Conservation (phyloP, 139 green algal species). For the Asterochloris sp. region DNA sequence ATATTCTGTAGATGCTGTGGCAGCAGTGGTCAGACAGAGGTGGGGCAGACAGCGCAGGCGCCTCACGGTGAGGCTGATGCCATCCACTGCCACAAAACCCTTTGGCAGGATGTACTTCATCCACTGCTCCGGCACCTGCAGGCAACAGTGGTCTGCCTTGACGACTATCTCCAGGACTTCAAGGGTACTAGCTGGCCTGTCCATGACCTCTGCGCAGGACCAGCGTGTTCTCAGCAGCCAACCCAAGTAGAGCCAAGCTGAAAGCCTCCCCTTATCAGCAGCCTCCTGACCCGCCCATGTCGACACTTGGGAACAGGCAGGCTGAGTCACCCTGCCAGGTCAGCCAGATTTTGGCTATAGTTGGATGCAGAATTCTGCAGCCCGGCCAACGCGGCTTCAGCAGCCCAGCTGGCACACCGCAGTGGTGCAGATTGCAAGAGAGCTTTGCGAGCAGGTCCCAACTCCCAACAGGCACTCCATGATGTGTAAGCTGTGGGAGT, state of each 20-base stretch:
- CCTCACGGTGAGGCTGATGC: conserved; percentile 82
- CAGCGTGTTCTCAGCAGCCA: neutral
- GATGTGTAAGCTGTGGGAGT: no score
- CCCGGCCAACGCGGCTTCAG: no score
- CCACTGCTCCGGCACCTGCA: conserved; percentile 45
- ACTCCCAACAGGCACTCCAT: no score
- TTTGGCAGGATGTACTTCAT: conserved; percentile 96
- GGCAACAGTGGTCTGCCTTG: neutral
- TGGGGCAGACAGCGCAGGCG: neutral
- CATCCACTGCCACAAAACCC: conserved; percentile 92
- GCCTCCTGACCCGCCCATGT: no score
- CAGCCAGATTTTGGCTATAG: neutral
- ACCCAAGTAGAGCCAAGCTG: no score
- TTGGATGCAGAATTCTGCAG: no score
- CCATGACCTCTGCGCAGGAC: no score
- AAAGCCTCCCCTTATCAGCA: neutral
- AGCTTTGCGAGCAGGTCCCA: no score
- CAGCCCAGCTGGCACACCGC: no score
- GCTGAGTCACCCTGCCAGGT: neutral
- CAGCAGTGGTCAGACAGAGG: neutral
- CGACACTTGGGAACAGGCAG: neutral
- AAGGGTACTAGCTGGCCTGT: no score
- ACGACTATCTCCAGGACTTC: no score
- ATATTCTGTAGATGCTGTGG: neutral
- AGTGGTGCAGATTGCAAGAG: no score